Base-by-base conservation (phyloP, 805 yeast genomes). In the Metschnikowia henanensis region DNA sequence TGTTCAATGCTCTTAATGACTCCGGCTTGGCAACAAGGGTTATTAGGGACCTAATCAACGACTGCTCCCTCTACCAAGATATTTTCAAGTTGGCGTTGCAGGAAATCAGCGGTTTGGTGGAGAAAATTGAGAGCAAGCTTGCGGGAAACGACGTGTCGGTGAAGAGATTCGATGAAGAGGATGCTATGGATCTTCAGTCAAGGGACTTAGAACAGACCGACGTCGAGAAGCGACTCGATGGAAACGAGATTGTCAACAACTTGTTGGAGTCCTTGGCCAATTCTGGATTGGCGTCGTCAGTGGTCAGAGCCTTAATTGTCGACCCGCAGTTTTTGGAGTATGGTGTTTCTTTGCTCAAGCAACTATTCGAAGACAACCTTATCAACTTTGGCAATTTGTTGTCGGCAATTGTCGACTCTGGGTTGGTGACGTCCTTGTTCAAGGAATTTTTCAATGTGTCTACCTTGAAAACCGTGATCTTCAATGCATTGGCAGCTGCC, bases 401-500 rank as follows among this genome's bases (percentile, higher is more conserved):
- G 34, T 43, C 41, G 30, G 73, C 65, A 19, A 37, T 70, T 20
- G 41, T 45, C 16, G 59, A 61, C 21, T 70, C 76, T 22, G 75
- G 74, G 25, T 60, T 68, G 49, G 57, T 70, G 41, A 63, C 69
- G 25, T 56, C 64, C 21, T 56, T 70, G 43, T 57, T 70, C 56
- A 51, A 68, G 49, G 60, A 63, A 37, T 68, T 70, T 62, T 68
- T 70, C 53, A 68, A 60, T 54, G 31, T 68, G 32, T 54, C 50
- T 15, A 69, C 73, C 16, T 66, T 70, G 52, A 60, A 66, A 56
- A 59, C 70, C n/a, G 66, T 69, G 43, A 60, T 67, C 39, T 65
- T 65, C 50, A 70, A 64, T 42, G 72, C 75, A 21, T 68, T 70
- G 56, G 71, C 71, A 47, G 74, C 73, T 43, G 72, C 71, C 19